Base-by-base conservation (phyloP, 257 asterid species). In the Cordia subcordata region DNA sequence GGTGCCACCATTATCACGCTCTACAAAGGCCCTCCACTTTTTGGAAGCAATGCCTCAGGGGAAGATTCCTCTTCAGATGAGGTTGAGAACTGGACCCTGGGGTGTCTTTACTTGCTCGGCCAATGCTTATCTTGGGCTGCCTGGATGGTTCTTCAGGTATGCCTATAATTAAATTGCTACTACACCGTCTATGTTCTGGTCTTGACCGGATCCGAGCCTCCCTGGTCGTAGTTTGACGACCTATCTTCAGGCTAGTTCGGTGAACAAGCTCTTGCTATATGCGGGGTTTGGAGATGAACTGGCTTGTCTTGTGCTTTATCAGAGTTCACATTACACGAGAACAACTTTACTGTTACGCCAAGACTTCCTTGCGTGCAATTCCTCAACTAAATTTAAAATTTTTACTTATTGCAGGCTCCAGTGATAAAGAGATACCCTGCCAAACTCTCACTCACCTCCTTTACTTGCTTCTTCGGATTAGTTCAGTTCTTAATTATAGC, bases 61-160 rank as follows among this genome's bases (percentile, higher is more conserved):
- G 57, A 64, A 52, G 35, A 27, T 52, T 52, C 57, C 55, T 27
- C 76, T 17, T 39, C 56, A 37, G 65, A 39, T 33, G 78, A 66
- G 52, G 57, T 54, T 50, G 77, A 85, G 73, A 78, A 64, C 79
- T 86, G 94, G 94, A 82, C 97, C 46, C 79, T 82, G 84, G 95
- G 97, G 23, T 84, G 95, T 67, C 57, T 86, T 32, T 90, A 81
- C 74, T 72, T 87, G 58, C 73, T 86, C 32, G 85, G 84, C 57
- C 95, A 90, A 68, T 84, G 95, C 82, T 78, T 90, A 69, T 86
- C 94, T 23, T 89, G 95, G 97, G 95, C 97, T 65, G 94, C 84
- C 39, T 86, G 92, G 94, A 86, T 90, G 95, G 94, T 86, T 55
- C 82, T 86, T 72, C 95, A 88, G 89, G 95, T 82, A 57, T 57